These are phyloP conservation scores for Pigoraptor vietnamica DNA, from an alignment of 78 protist genomes.

Conservation along the genomic window DNA sequence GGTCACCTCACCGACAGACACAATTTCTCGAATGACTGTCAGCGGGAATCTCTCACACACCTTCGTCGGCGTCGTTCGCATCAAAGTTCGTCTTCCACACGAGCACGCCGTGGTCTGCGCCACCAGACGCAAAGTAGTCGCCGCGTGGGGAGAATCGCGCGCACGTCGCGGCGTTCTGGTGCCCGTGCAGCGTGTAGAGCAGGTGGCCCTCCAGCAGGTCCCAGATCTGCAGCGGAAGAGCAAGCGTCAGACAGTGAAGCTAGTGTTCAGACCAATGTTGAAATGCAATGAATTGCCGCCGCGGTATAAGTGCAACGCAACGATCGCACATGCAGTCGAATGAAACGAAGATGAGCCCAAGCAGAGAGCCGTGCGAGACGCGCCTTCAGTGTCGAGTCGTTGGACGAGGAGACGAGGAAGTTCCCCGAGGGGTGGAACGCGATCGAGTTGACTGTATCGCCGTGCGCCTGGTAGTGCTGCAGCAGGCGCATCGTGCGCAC, in stretches of 20 bases:
- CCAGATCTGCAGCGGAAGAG: conserved; percentile 41
- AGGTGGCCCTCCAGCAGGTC: conserved; percentile 74
- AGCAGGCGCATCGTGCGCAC: conserved; percentile 54
- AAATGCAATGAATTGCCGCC: neutral
- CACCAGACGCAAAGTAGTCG: conserved; percentile 62
- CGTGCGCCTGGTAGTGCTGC: conserved; percentile 79
- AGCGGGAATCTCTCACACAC: neutral
- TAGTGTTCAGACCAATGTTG: too few relatives aligned
- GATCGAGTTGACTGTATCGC: conserved; percentile 37
- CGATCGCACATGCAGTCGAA: neutral
- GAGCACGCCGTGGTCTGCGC: conserved; percentile 57
- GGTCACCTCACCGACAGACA: neutral
- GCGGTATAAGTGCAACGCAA: neutral
- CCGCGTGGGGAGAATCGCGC: conserved; percentile 50
- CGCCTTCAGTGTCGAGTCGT: conserved; percentile 62
- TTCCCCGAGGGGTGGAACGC: conserved; percentile 72
- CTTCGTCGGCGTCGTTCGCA: neutral
- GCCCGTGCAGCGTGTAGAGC: conserved; percentile 76
- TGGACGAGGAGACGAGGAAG: conserved; percentile 60
- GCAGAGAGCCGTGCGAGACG: too few relatives aligned
- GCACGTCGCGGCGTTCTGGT: conserved; percentile 33
- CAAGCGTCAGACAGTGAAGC: neutral
- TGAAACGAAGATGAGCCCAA: too few relatives aligned
- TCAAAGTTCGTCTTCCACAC: conserved; percentile 76
- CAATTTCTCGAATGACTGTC: neutral